A percentile compares a stretch with the other conserved stretches of the same genome.
phyloP scores from a whole-genome alignment of 2,329 filamentous ascomycete species.

The Mycosphaerella sp. region DNA sequence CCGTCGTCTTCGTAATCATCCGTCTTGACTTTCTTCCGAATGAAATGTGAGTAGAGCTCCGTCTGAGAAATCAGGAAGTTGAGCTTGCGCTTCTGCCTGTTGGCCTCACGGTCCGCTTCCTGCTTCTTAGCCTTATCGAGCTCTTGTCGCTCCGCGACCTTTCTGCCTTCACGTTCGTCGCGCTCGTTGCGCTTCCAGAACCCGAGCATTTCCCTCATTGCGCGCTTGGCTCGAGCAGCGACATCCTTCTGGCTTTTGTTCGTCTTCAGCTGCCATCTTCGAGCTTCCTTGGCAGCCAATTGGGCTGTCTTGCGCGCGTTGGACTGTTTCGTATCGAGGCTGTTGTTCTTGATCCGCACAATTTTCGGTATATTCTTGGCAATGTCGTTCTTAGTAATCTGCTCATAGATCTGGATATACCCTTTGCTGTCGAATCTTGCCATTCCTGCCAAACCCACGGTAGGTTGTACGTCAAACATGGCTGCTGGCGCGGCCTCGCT shows the following conservation, averaged over 20 bases:
- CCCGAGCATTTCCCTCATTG: slow-evolving; percentile 98
- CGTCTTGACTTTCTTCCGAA: slow-evolving; percentile 98
- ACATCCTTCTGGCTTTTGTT: slow-evolving; percentile 99
- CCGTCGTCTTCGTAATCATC: slow-evolving; percentile 88
- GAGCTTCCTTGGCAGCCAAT: slow-evolving; percentile 91
- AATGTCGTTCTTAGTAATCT: slow-evolving; percentile 85
- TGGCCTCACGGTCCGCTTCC: slow-evolving; percentile 94
- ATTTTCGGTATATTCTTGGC: slow-evolving; percentile 90
- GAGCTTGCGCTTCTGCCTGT: slow-evolving; percentile 95
- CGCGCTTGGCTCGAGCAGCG: slow-evolving; percentile 91
- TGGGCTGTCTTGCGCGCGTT: slow-evolving; percentile 98
- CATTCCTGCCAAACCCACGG: slow-evolving; percentile 31
- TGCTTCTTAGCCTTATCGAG: slow-evolving; percentile 94
- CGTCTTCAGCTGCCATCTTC: slow-evolving; percentile 92
- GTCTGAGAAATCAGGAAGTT: slow-evolving; percentile 99
- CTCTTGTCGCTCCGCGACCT: slow-evolving; percentile 91
- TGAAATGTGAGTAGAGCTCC: slow-evolving; percentile 98
- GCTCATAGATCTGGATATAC: slow-evolving; percentile 94
- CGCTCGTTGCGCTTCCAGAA: slow-evolving; percentile 99
- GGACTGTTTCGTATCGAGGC: slow-evolving; percentile 79
- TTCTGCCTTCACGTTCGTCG: slow-evolving; percentile 89
- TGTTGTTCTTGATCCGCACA: slow-evolving; percentile 78
- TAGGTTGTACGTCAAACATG: slow-evolving; percentile 27
- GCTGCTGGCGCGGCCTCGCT: slow-evolving; percentile 53
- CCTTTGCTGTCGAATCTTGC: slow-evolving; percentile 44